A percentile compares a stretch with the other conserved stretches of the same genome.
These are phyloP conservation scores for Penicillium argentinense DNA, from an alignment of 495 filamentous ascomycete species.

Conservation along the genomic window DNA sequence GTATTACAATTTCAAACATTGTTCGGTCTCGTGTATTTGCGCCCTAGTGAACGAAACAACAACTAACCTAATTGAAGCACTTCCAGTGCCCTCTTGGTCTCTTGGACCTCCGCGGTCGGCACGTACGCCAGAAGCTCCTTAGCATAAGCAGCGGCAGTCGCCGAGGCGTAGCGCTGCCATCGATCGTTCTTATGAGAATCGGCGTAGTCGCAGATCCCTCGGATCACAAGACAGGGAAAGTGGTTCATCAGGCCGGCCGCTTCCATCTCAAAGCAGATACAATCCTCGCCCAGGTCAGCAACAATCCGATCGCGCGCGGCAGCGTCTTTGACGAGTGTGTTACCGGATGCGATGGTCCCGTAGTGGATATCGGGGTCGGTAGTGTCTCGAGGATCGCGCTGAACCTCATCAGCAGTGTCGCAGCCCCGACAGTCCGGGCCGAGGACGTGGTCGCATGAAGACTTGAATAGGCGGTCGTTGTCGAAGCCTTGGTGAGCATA, in stretches of 20 bases:
- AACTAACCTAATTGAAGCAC: not conserved
- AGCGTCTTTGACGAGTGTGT: slow-evolving; percentile 19
- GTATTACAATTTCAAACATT: no score
- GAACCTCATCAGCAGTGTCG: slow-evolving; percentile 5
- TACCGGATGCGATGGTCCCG: slow-evolving; percentile 20
- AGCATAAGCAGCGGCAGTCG: slow-evolving; percentile 30
- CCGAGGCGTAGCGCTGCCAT: slow-evolving; percentile 34
- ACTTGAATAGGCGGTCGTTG: slow-evolving; percentile 5
- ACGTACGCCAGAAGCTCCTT: slow-evolving; percentile 21
- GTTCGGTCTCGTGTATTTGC: no score
- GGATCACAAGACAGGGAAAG: no score
- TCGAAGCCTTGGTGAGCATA: slow-evolving; percentile 6
- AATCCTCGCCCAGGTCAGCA: not conserved
- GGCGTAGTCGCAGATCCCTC: slow-evolving; percentile 39
- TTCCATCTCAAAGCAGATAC: no score
- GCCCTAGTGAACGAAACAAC: no score
- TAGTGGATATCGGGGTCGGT: slow-evolving; percentile 16
- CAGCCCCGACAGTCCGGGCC: not conserved
- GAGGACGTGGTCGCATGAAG: not conserved
- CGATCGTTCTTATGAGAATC: slow-evolving; percentile 36
- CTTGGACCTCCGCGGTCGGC: slow-evolving; percentile 2
- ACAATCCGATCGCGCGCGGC: slow-evolving; percentile 12
- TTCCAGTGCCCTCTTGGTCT: slow-evolving; percentile 1
- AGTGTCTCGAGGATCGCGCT: slow-evolving; percentile 10
- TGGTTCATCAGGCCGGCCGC: slow-evolving; percentile 32